Evolutionary conservation across 2,329 filamentous ascomycete genomes (phyloP).

Genomic region (Colletotrichum tabaci): DNA sequence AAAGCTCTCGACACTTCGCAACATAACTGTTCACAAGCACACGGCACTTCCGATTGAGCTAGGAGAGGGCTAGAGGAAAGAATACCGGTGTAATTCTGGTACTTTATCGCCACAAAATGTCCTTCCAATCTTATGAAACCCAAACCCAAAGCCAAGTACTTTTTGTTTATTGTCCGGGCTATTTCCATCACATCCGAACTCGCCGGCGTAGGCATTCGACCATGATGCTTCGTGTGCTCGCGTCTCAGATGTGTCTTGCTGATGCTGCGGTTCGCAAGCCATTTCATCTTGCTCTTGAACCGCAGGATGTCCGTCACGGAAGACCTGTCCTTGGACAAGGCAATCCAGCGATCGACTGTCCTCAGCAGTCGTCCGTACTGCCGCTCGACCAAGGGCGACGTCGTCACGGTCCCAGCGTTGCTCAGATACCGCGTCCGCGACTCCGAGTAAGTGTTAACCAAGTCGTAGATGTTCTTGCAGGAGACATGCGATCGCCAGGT

Average conservation of each 20-base stretch:
- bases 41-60: too few species aligned
- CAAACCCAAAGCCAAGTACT: not conserved
- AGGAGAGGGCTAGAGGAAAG: too few species aligned
- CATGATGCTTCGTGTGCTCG: not conserved
- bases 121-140: too few species aligned
- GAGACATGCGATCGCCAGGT: too few species aligned
- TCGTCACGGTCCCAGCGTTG: not conserved
- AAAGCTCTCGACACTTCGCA: too few species aligned
- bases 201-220: not conserved
- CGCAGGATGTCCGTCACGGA: not conserved
- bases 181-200: not conserved
- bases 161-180: not conserved
- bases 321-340: not conserved
- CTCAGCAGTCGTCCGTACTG: not conserved
- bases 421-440: not conserved
- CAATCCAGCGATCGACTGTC: constrained; percentile 10
- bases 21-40: too few species aligned
- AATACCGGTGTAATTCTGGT: too few species aligned
- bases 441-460: too few species aligned
- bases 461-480: too few species aligned
- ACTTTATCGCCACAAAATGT: too few species aligned
- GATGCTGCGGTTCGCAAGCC: not conserved
- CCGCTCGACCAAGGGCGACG: not conserved
- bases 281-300: not conserved
- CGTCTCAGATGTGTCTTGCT: not conserved